Evolutionary conservation across 1,139 yeast species (phyloP), one percentile per base, ranked within the genome.

Genomic region (Pichia sp.): DNA sequence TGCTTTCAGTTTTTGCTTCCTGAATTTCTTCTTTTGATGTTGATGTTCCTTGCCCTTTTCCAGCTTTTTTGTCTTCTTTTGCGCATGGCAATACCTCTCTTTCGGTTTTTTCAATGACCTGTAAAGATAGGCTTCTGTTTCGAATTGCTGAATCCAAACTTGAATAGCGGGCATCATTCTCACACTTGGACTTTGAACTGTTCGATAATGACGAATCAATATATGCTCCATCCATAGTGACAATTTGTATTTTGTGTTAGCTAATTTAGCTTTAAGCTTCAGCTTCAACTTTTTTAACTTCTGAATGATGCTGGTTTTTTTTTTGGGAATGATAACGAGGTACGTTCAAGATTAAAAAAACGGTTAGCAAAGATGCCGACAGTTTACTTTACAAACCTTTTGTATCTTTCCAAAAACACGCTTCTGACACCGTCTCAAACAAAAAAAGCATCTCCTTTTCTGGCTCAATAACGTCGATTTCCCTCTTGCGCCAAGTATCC

Each of bases 91-190:
- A n/a, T n/a, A n/a, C n/a, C 9, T 23, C 9, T 13, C 20, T 13
- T 22, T 20, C 14, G 6, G 25, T 30, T 15, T 41, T 19, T 6
- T 14, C 30, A 28, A 25, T 19, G 32, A 27, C 14, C 31, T 19
- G 31, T 33, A 37, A 14, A 41, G 34, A 26, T 24, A 23, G 11
- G 30, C 20, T 2, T 36, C 26, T 26, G 35, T 33, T 26, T 43
- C 45, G 34, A 28, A 33, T 23, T 26, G 40, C 20, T 28, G 38
- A 14, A 41, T 33, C 45, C 47, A 38, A 16, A 23, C 20, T 20
- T 40, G 42, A 7, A 42, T 21, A 13, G 11, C 26, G 13, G 41
- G 43, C 9, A 37, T 36, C 38, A 42, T 21, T 24, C 9, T 31
- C 30, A 40, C 14, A 20, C 30, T 46, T 13, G 18, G 18, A 18